Base-by-base conservation (phyloP, 1,139 yeast genomes). In the Candida glucosophila region DNA sequence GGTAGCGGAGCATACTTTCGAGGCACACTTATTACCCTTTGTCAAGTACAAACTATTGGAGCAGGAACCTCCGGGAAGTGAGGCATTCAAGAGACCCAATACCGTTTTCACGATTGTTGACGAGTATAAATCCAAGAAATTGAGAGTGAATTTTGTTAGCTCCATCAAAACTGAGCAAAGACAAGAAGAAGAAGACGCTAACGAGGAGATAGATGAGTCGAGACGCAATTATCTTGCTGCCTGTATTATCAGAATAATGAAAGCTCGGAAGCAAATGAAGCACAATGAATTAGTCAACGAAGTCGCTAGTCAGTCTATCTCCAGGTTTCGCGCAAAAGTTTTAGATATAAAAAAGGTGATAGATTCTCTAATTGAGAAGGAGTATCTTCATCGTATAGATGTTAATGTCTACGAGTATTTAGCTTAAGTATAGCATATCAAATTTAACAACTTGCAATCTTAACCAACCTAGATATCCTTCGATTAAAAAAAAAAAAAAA, bases 161-260 rank as follows among this genome's bases (percentile, higher is more conserved):
- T 85, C 93, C 17, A 77, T 88, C 35, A 83, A 82, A 54, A 64
- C 73, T 25, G 96, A 88, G 42, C 69, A 71, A 26, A 73, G 67
- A 43, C 81, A 70, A 37, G 97, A 90, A 44, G 74, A 73, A 22
- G 88, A 77, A 27, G 94, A 83, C 36, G 76, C 94, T 2, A 78
- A 73, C 41, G 79, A 78, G 52, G 95, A 86, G 47, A 74, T 90
- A 36, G 86, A 78, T 40, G 90, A 85, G 44, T 83, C 86, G 33
- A 74, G 97, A 43, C 83, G 79, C 58, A 74, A 81, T 47, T 79
- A 78, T 56, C 66, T 90, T 43, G 83, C 86, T 47, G 95, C 97
- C 2, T 82, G 94, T 44, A 85, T 90, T 55, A 98, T 90, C 23
- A 73, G 98, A 44, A 83, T 90, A 44, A 90, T 90, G 97, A 90